Evolutionary conservation across 192 early-diverging fungal species (phyloP), one percentile per base, ranked within the genome.

Genomic region (Tieghemiomyces parasiticus): DNA sequence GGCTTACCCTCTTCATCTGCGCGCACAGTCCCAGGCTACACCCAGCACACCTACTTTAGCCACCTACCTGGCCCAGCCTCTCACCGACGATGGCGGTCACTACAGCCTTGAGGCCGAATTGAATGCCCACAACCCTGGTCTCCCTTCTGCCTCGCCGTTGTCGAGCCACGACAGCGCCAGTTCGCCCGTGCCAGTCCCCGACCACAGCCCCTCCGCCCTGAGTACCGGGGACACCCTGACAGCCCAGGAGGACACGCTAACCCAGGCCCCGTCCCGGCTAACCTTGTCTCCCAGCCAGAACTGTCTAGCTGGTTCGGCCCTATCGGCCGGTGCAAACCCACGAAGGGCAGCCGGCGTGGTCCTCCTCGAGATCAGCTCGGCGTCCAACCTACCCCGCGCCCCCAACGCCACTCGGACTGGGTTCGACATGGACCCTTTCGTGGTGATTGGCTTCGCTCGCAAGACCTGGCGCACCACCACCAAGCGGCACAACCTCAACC

Each of bases 401-500:
- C 62, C 42, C 31, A 73, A 70, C 48, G 61, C 68, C 13, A 72
- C 78, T 3, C 63, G 76, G n/a, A 78, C 78, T 0, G 73, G 80
- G 8, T 87, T 81, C 63, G 81, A 89, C 63, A 89, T 86, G 76
- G 88, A 91, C 67, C 87, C 89, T 0, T 91, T 88, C 72, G 86
- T 84, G 1, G 71, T 88, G 42, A 73, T 89, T 16, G 80, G 83
- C 10, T 87, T 81, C 69, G 76, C 79, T 26, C 69, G 72, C 28
- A 75, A 78, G 20, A 90, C 84, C 1, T 90, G 84, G 62, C 68
- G 86, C 29, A 88, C 87, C 8, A 64, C 77, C 32, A 71, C 74
- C 2, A 66, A 86, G 46, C 70, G 78, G 14, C 84, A 89, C 61
- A 80, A 73, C 25, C 70, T 85, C 8, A 79, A 84, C 55, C 89